A percentile compares a stretch with the other conserved stretches of the same genome.
phyloP scores from a whole-genome alignment of 495 filamentous ascomycete species.

The Neurospora sp. region DNA sequence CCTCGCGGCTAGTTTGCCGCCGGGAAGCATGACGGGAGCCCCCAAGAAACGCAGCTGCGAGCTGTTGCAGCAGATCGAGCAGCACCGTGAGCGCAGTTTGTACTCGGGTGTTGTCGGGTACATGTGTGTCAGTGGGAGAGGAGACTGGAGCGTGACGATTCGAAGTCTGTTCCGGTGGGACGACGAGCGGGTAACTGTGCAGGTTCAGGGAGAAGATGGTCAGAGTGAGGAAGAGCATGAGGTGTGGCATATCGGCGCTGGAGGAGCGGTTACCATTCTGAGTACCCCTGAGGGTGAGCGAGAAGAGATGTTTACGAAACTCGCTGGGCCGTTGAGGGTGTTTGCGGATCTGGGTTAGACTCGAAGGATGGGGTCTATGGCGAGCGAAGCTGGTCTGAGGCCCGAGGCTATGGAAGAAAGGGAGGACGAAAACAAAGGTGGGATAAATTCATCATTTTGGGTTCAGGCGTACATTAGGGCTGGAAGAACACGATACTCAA shows the following conservation, averaged over 20 bases:
- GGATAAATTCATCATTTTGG: neutral
- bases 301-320: slow-evolving; percentile 85
- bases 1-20: slow-evolving; percentile 67
- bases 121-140: slow-evolving; percentile 72
- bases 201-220: slow-evolving; percentile 2
- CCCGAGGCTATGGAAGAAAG: neutral
- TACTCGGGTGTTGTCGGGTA: slow-evolving; percentile 89
- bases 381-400: slow-evolving; percentile 8
- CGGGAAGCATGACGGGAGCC: slow-evolving; percentile 91
- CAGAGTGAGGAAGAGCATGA: slow-evolving; percentile 24
- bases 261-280: slow-evolving; percentile 75
- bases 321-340: slow-evolving; percentile 53
- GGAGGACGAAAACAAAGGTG: neutral
- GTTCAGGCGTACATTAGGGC: neutral
- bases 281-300: slow-evolving; percentile 70
- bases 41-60: slow-evolving; percentile 86
- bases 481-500: slow-evolving; percentile 11
- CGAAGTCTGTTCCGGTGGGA: slow-evolving; percentile 64
- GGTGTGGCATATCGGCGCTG: slow-evolving; percentile 76
- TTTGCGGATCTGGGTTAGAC: slow-evolving; percentile 24
- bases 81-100: slow-evolving; percentile 53
- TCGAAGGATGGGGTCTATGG: neutral
- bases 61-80: slow-evolving; percentile 61
- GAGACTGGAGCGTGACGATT: slow-evolving; percentile 84
- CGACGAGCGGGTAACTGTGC: slow-evolving; percentile 31